A percentile compares a stretch with the other conserved stretches of the same genome.
phyloP scores from a whole-genome alignment of 345 rosid species.

The Salix arbutifolia region DNA sequence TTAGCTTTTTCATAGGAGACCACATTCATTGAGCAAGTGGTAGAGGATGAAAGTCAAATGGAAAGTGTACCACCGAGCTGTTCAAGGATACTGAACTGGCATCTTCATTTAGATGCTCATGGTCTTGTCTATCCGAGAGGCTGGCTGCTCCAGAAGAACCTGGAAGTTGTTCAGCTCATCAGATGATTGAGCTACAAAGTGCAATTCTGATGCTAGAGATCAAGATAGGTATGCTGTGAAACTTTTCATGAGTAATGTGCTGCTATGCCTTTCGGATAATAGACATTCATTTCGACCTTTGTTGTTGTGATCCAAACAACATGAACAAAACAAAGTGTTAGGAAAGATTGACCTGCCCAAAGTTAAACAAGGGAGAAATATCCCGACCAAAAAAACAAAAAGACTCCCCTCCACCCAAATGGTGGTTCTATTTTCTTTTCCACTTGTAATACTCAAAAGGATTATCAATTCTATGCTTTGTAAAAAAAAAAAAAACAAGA shows the following conservation, averaged over 20 bases:
- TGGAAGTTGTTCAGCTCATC: constrained; percentile 48
- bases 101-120: constrained; percentile 66
- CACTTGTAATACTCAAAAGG: not conserved
- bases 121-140: constrained; percentile 64
- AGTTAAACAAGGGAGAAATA: too few species aligned
- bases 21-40: constrained; percentile 81
- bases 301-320: too few species aligned
- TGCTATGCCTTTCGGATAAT: too few species aligned
- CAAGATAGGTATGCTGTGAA: constrained; percentile 21
- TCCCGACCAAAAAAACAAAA: too few species aligned
- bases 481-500: too few species aligned
- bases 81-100: constrained; percentile 83
- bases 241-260: too few species aligned
- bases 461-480: not conserved
- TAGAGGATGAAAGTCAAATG: constrained; percentile 92
- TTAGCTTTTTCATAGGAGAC: constrained; percentile 56
- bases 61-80: constrained; percentile 70
- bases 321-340: too few species aligned
- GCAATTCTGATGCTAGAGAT: constrained; percentile 21
- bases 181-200: constrained; percentile 24
- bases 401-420: not conserved
- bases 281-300: too few species aligned
- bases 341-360: too few species aligned
- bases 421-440: not conserved
- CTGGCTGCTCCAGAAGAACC: constrained; percentile 66